Base-by-base conservation (phyloP, 306 rosid species). In the Dalbergia cultrata region DNA sequence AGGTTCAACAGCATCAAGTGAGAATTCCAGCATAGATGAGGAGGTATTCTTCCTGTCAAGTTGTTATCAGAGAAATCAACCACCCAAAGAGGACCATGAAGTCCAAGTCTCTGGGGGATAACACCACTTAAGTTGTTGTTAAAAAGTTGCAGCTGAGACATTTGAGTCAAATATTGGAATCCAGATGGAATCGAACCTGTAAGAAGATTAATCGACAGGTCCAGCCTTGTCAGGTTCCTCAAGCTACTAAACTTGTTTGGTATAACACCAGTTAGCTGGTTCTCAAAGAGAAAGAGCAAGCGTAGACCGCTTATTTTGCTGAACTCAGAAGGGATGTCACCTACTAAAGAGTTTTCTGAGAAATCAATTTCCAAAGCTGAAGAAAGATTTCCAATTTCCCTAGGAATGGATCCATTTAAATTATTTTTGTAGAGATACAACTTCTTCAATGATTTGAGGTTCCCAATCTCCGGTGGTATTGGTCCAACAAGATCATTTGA, bases 401-500 rank as follows among this genome's bases (percentile, higher is more conserved):
- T 89, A n/a, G 98, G 99, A 84, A 96, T 96, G 52, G 92, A 89
- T 78, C 99, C 99, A 85, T 96, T 96, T 87, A 96, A 67, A 72
- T 60, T 85, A 82, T 93, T 96, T 79, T 93, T 85, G 80, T 96
- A 96, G 17, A 87, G 86, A 82, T 93, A 96, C 89, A 96, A 72
- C 83, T 65, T 86, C 76, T 72, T 86, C 91, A 96, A 58, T n/a
- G 91, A 87, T 44, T 73, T 86, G 70, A 93, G 87, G 74, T 87
- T 89, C 86, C 97, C 99, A 49, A 93, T 87, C 81, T 86, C 90
- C 49, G 62, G 78, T n/a, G 99, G 99, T 76, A 92, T 77, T 10
- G 82, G 69, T 53, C 99, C 98, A 34, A 84, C 80, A 3, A 96
- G 89, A 71, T 41, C 61, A 90, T 96, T 96, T 45, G 89, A 84